Conservation (phyloP, 2,329 filamentous ascomycete genomes). For the Sphaerostilbella broomeana region DNA sequence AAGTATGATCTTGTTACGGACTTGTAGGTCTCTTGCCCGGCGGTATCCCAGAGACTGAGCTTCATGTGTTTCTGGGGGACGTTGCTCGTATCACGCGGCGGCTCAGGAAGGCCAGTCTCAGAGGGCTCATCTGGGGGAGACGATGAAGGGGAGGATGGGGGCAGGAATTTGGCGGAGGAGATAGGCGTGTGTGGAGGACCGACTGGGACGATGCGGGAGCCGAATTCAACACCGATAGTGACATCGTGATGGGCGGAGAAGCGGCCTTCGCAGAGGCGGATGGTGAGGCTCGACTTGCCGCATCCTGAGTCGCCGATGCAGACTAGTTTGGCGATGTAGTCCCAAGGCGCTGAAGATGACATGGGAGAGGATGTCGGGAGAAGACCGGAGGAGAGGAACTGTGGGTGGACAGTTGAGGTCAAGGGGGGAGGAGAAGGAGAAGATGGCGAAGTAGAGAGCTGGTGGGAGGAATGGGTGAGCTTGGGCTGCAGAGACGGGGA, state of each 20-base stretch:
- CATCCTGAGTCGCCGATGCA: slow-evolving; percentile 95
- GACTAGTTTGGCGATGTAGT: slow-evolving; percentile 98
- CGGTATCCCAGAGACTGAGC: slow-evolving; percentile 89
- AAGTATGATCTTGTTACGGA: slow-evolving; percentile 93
- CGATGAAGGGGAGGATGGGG: slow-evolving; percentile 20
- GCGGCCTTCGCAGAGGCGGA: slow-evolving; percentile 92
- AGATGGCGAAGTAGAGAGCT: neutral
- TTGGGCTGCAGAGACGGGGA: neutral
- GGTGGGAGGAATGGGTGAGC: neutral
- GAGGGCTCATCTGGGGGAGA: slow-evolving; percentile 15
- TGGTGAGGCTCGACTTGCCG: slow-evolving; percentile 89
- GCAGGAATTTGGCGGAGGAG: slow-evolving; percentile 23
- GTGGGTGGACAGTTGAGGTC: too few relatives aligned
- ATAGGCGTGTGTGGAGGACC: slow-evolving; percentile 65
- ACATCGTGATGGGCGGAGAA: slow-evolving; percentile 94
- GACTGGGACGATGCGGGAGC: slow-evolving; percentile 85
- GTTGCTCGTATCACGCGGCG: slow-evolving; percentile 36
- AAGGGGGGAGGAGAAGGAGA: neutral
- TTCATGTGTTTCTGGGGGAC: slow-evolving; percentile 74
- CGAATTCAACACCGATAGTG: slow-evolving; percentile 95
- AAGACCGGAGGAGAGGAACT: neutral
- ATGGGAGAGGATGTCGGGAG: slow-evolving; percentile 33
- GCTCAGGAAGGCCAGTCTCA: slow-evolving; percentile 44
- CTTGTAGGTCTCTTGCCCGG: slow-evolving; percentile 96
- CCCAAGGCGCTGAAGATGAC: slow-evolving; percentile 67